Evolutionary conservation across 2,329 filamentous ascomycete genomes (phyloP).

Genomic region (Aspergillus piperis): DNA sequence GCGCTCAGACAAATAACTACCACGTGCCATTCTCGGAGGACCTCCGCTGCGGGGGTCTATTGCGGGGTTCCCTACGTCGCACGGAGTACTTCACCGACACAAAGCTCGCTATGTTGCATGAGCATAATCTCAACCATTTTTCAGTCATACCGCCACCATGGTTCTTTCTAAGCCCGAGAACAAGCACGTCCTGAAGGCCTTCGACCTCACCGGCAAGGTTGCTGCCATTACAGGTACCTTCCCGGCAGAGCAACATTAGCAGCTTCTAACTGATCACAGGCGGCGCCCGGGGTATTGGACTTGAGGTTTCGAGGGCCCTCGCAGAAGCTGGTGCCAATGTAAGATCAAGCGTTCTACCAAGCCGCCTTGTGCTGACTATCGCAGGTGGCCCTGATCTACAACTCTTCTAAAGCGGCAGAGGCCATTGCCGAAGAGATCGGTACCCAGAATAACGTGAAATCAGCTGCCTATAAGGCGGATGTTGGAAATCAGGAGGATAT

Average conservation of each 20-base stretch:
- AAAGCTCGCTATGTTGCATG: background rate
- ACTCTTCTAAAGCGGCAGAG: constrained; percentile 28
- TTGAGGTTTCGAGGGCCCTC: constrained; percentile 43
- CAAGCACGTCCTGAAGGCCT: constrained; percentile 29
- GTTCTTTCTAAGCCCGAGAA: constrained; percentile 29
- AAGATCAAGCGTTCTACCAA: constrained; percentile 7
- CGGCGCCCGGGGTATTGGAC: constrained; percentile 39
- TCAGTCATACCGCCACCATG: constrained; percentile 17
- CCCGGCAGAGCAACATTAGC: background rate
- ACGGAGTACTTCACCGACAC: background rate
- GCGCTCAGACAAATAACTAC: background rate
- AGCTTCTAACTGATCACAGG: constrained; percentile 16
- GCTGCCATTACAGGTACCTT: constrained; percentile 28
- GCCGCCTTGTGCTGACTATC: background rate
- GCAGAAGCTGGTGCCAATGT: constrained; percentile 44
- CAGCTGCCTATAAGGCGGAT: constrained; percentile 39
- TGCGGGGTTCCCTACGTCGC: background rate
- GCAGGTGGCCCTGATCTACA: constrained; percentile 38
- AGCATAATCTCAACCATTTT: background rate
- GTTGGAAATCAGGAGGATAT: constrained; percentile 35
- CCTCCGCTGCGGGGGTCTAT: background rate
- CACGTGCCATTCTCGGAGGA: background rate
- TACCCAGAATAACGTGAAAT: constrained; percentile 28
- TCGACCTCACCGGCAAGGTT: constrained; percentile 33
- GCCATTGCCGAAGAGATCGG: constrained; percentile 30